Evolutionary conservation across 441 rosid species (phyloP), one percentile per base, ranked within the genome.

Genomic region (Daphne laureola): DNA sequence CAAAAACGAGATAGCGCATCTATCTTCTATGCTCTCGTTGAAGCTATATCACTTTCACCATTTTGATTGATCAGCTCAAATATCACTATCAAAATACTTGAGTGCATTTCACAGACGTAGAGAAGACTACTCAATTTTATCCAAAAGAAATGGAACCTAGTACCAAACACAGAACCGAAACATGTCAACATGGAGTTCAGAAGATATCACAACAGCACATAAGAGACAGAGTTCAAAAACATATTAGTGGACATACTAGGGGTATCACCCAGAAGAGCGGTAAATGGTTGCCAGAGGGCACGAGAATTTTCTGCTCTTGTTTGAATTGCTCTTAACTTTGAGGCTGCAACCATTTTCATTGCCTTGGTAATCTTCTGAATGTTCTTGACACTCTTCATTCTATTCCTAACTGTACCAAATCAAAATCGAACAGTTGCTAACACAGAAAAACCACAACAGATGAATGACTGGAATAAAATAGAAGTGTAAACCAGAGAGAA

Each of bases 311-410:
- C 97, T 59, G 98, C 72, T 80, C 64, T 75, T 47, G 59, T 62
- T 78, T 89, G 96, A 74, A 89, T 74, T 50, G 82, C 87, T 50
- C 97, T 81, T 26, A 93, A 73, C 84, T 93, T 93, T 21, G 97
- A 93, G 65, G 97, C 98, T 58, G 98, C 97, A 83, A 93, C 98
- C 98, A 92, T 92, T 87, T 92, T 92, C 98, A 92, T 92, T n/a
- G 98, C 98, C 81, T 92, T 92, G 12, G 96, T 89, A 62, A 93
- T 93, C 69, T 93, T 93, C 71, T 93, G 96, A 64, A 89, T 92
- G 70, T 87, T 92, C 80, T 76, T 86, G 21, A 92, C 79, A 87
- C 98, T 92, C 90, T 92, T 92, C 98, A 92, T 92, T 38, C 97
- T 76, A 64, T 89, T 87, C 61, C 97, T 78, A 60, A 93, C 97